Percentiles rank a stretch among this genome's conserved stretches.
These are phyloP conservation scores for Aspergillus luchuensis DNA, from an alignment of 2,329 filamentous ascomycete species.

Conservation along the genomic window DNA sequence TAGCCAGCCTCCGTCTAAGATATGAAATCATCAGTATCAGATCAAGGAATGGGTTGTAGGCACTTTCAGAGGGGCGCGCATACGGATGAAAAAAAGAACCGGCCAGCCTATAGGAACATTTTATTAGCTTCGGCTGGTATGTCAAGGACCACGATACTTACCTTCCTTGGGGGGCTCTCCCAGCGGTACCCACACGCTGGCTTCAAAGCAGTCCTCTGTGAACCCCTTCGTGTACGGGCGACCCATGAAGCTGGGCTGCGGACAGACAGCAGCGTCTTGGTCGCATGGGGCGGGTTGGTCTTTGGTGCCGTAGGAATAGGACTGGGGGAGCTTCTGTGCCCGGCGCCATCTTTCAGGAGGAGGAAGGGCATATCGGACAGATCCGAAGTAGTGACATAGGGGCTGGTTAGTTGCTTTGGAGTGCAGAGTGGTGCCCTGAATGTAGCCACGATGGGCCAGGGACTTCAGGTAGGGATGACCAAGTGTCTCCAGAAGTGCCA, in stretches of 20 bases:
- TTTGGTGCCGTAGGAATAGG: constrained; percentile 55
- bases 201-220: constrained; percentile 59
- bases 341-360: constrained; percentile 54
- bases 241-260: constrained; percentile 48
- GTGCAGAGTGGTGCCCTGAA: constrained; percentile 53
- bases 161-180: constrained; percentile 45
- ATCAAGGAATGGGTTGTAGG: too few relatives aligned
- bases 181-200: constrained; percentile 58
- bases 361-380: constrained; percentile 58
- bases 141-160: constrained; percentile 14
- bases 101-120: constrained; percentile 49
- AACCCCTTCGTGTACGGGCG: constrained; percentile 38
- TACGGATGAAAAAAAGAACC: constrained; percentile 60
- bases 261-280: constrained; percentile 47
- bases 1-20: constrained; percentile 55
- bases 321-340: constrained; percentile 50
- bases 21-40: not conserved
- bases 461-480: constrained; percentile 26
- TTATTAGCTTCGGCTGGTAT: not conserved
- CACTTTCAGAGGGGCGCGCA: constrained; percentile 19
- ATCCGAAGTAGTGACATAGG: constrained; percentile 56
- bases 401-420: constrained; percentile 31
- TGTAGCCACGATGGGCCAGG: constrained; percentile 47
- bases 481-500: constrained; percentile 28
- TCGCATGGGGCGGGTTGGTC: constrained; percentile 51